These are phyloP conservation scores for Dimargaris cristalligena DNA, from an alignment of 192 early-diverging fungal genomes.

Conservation along the genomic window DNA sequence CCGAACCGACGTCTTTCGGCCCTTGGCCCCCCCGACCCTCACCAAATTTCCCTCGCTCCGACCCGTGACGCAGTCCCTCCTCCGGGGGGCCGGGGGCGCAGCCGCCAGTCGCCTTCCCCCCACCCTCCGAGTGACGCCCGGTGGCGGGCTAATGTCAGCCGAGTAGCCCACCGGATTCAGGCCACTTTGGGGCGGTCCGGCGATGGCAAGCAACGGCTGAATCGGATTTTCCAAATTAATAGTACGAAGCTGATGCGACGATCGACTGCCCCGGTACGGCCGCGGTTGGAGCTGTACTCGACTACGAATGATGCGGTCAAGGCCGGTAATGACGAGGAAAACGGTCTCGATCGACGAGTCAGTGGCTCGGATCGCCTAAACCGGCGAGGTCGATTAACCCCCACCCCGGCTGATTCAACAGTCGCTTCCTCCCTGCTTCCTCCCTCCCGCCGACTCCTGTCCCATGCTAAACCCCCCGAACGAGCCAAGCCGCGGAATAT, in stretches of 20 bases:
- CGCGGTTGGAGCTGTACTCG: slow-evolving; percentile 16
- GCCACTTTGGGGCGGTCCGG: slow-evolving; percentile 2
- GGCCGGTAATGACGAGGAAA: neutral
- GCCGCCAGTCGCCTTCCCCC: neutral
- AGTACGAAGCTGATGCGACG: slow-evolving; percentile 14
- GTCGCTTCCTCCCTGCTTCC: no score
- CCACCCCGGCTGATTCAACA: no score
- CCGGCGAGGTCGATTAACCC: no score
- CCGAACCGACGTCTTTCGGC: no score
- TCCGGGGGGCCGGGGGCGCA: no score
- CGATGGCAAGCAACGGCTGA: slow-evolving; percentile 6
- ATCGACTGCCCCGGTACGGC: slow-evolving; percentile 14
- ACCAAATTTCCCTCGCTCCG: neutral
- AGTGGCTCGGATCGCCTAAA: no score
- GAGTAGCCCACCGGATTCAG: slow-evolving; percentile 8
- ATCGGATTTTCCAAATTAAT: slow-evolving; percentile 1
- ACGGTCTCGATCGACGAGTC: no score
- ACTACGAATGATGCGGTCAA: slow-evolving; percentile 22
- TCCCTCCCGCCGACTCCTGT: no score
- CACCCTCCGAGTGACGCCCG: neutral
- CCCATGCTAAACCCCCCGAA: no score
- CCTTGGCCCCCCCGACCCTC: neutral
- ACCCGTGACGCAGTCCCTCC: no score
- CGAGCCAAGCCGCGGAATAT: no score
- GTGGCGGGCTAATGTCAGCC: slow-evolving; percentile 2